Evolutionary conservation across 768 basidiomycete species (phyloP), one percentile per base, ranked within the genome.

Genomic region (Trametes villosa): DNA sequence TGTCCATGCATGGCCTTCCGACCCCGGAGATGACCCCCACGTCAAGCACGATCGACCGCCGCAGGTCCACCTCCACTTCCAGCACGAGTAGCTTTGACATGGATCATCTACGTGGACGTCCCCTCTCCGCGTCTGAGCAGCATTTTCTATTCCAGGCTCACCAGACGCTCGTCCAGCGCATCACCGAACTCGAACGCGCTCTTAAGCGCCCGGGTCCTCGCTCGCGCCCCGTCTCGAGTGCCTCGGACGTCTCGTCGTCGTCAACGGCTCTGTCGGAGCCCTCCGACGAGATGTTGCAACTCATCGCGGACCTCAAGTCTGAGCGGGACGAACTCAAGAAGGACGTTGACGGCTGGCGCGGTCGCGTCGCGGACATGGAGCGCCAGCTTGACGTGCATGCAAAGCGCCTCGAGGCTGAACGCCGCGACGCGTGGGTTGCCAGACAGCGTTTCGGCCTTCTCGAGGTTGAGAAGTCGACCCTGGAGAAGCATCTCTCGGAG

Each of bases 291-390:
- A 87, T 94, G 84, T 75, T 92, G 40, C 80, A 81, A 65, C 80
- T 91, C 36, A 79, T 94, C 53, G 79, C 87, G 3, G 91, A 92
- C 70, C 80, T 93, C 67, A 94, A 94, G 72, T 82, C 87, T 13
- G 95, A 98, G 74, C 81, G 96, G 30, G 96, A 98, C 68, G 89
- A 94, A 59, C 79, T 98, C 51, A 89, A 88, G 72, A 85, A 86
- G 52, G 95, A 98, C 72, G 87, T 94, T 0, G 89, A 94, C 65
- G 91, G 89, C 0, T 96, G 94, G 93, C 82, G 91, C 62, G 80
- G 75, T 33, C 82, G 95, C 24, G 90, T 94, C 47, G 79, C 78
- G 15, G 88, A 91, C 68, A 79, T 92, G 67, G 92, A 96, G 67
- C 86, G 84, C 56, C 87, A 88, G 65, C 74, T 86, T 24, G 77